Conservation (phyloP, 345 rosid genomes). For the Populus simonii region DNA sequence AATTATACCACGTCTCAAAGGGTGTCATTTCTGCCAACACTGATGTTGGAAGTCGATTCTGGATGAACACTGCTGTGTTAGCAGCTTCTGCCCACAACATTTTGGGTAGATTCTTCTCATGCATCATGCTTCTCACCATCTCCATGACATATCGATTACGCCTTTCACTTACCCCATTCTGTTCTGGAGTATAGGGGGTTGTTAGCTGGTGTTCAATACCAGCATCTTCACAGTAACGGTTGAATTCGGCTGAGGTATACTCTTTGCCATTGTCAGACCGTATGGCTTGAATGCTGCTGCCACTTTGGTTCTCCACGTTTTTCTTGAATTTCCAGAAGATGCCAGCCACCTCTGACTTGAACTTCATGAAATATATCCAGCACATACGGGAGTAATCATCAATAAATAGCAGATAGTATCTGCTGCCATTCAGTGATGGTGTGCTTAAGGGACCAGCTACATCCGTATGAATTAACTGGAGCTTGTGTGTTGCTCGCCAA, state of each 20-base stretch:
- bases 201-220: constrained; percentile 12
- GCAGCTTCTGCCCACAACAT: not conserved
- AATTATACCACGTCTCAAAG: not conserved
- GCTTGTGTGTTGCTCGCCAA: not conserved
- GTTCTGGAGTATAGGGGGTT: constrained; percentile 8
- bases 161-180: not conserved
- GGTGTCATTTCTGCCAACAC: not conserved
- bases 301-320: constrained; percentile 10
- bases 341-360: no score
- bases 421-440: not conserved
- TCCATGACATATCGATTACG: not conserved
- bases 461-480: constrained; percentile 5
- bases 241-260: not conserved
- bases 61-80: not conserved
- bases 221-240: not conserved
- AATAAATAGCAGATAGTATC: not conserved
- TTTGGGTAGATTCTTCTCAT: not conserved
- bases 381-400: constrained; percentile 1
- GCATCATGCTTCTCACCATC: not conserved
- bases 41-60: not conserved
- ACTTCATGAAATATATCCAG: not conserved
- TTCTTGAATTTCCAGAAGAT: not conserved
- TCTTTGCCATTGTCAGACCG: constrained; percentile 10
- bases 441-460: not conserved
- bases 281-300: not conserved